phyloP scores from a whole-genome alignment of 2,329 filamentous ascomycete genomes.

The Epichloe gansuensis region DNA sequence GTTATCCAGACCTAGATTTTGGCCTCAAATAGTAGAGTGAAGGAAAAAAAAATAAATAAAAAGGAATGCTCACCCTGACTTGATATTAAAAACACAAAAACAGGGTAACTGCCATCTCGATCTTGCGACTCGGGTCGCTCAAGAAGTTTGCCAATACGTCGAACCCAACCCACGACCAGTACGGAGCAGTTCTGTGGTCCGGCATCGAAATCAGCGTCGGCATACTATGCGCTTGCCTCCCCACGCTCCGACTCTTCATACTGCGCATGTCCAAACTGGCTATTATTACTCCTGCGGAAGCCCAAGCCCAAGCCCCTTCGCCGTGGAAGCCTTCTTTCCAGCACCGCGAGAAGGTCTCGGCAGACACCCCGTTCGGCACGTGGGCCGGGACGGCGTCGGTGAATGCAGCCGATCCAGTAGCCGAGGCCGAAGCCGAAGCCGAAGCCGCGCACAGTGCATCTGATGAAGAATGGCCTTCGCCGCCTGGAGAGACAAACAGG shows the following conservation, averaged over 20 bases:
- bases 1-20: background rate
- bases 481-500: too few species aligned
- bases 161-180: conserved; percentile 6
- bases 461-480: too few species aligned
- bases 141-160: conserved; percentile 1
- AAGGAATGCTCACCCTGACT: background rate
- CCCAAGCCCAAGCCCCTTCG: too few species aligned
- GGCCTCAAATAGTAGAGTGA: background rate
- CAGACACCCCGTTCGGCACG: too few species aligned
- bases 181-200: conserved; percentile 6
- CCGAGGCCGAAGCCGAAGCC: too few species aligned
- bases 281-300: too few species aligned
- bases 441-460: too few species aligned
- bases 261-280: background rate
- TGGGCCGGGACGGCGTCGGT: too few species aligned
- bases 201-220: conserved; percentile 7
- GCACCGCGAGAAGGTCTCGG: too few species aligned
- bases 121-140: conserved; percentile 6
- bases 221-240: conserved; percentile 6
- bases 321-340: too few species aligned
- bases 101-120: background rate
- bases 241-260: background rate
- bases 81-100: background rate
- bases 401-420: too few species aligned
- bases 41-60: background rate